phyloP scores from a whole-genome alignment of 2,329 filamentous ascomycete species.

The Colletotrichum sublineola region DNA sequence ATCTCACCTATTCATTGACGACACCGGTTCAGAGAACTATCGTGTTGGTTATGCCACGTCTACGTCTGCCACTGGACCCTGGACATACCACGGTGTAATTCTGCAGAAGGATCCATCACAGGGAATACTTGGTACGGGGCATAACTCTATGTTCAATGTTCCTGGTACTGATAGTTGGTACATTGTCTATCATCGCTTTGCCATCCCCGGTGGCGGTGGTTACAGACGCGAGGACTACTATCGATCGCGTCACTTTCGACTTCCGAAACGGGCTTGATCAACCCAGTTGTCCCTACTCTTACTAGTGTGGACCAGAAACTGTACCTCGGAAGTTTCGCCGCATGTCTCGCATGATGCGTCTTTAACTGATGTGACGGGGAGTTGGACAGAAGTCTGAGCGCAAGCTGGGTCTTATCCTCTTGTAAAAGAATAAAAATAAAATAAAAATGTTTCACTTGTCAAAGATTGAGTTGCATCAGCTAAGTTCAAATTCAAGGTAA shows the following conservation, averaged over 20 bases:
- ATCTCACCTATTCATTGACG: slow-evolving; percentile 63
- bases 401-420: no score
- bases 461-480: not conserved
- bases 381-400: not conserved
- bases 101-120: slow-evolving; percentile 56
- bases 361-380: not conserved
- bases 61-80: slow-evolving; percentile 55
- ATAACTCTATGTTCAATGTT: slow-evolving; percentile 60
- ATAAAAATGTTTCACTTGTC: no score
- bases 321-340: slow-evolving; percentile 28
- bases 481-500: not conserved
- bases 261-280: slow-evolving; percentile 53
- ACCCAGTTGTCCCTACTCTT: slow-evolving; percentile 54
- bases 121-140: slow-evolving; percentile 61
- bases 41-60: slow-evolving; percentile 62
- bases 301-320: slow-evolving; percentile 46
- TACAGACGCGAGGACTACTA: slow-evolving; percentile 58
- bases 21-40: slow-evolving; percentile 61
- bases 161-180: slow-evolving; percentile 64
- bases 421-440: not conserved
- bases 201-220: slow-evolving; percentile 59
- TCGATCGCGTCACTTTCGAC: slow-evolving; percentile 58
- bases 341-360: slow-evolving; percentile 25
- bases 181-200: slow-evolving; percentile 63
- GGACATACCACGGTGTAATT: slow-evolving; percentile 59